Percentiles rank a stretch among this genome's conserved stretches.
These are phyloP conservation scores for Fusarium transvaalense DNA, from an alignment of 2,329 filamentous ascomycete genomes.

Conservation along the genomic window DNA sequence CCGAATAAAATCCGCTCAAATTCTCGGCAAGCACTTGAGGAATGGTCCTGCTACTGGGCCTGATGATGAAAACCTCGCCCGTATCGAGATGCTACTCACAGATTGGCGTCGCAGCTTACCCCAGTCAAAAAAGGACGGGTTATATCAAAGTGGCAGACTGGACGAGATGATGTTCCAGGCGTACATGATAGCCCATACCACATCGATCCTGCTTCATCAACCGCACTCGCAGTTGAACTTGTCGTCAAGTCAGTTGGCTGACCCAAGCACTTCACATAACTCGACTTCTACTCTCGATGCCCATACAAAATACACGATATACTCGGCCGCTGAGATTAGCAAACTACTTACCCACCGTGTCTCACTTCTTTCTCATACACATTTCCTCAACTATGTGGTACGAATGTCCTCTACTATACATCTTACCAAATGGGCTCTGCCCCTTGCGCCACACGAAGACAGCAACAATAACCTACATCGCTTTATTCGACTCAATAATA, in stretches of 20 bases:
- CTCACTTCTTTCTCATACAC: conserved; percentile 78
- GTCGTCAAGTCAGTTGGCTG: conserved; percentile 68
- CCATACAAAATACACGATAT: conserved; percentile 84
- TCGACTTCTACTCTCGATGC: conserved; percentile 66
- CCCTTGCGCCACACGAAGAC: conserved; percentile 70
- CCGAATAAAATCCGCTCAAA: conserved; percentile 82
- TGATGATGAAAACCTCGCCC: conserved; percentile 65
- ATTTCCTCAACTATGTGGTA: conserved; percentile 86
- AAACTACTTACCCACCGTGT: conserved; percentile 80
- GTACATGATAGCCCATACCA: conserved; percentile 78
- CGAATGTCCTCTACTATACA: conserved; percentile 85
- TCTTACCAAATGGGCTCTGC: conserved; percentile 80
- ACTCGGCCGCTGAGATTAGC: conserved; percentile 82
- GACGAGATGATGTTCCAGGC: conserved; percentile 96
- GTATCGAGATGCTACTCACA: conserved; percentile 66
- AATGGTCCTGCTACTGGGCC: conserved; percentile 64
- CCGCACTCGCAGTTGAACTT: conserved; percentile 81
- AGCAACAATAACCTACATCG: conserved; percentile 74
- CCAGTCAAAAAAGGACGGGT: conserved; percentile 74
- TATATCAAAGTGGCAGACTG: conserved; percentile 76
- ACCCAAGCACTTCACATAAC: conserved; percentile 74
- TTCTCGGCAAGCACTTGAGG: conserved; percentile 80
- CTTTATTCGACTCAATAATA: conserved; percentile 82
- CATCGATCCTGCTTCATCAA: conserved; percentile 81
- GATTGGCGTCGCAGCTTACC: conserved; percentile 89